Base-by-base conservation (phyloP, 75 land plant genomes). In the Picea sitchensis region DNA sequence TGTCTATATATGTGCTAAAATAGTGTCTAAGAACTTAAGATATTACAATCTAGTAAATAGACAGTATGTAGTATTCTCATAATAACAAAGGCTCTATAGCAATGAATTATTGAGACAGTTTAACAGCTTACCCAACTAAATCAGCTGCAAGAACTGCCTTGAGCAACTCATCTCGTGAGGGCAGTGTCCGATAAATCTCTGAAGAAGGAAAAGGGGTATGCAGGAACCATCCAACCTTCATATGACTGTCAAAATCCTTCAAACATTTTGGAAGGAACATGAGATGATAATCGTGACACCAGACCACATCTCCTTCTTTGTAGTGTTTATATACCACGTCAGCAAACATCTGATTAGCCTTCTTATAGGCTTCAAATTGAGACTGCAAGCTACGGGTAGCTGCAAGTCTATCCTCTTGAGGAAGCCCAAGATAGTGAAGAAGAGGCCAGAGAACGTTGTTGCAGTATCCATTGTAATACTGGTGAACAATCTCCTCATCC, bases 391-490 rank as follows among this genome's bases (percentile, higher is more conserved):
- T 87, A 20, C 90, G 81, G 31, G 90, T 88, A 4, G 85, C 85
- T 41, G 90, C 90, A 59, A 88, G 90, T 58, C 89, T 64, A 79
- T 88, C 90, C 82, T 88, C 90, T 77, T 88, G 90, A 68, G 87
- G 89, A 58, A 86, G 79, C 71, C 90, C 90, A 23, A 88, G 90
- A 75, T 88, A 88, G 82, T 88, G 90, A 73, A 88, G 87, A 44
- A 88, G 90, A 38, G 90, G 90, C 90, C 90, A 88, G 7, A 88
- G 84, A 58, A 88, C 89, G 77, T 88, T 88, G 89, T 88, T 88
- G 88, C 89, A 87, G 73, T 87, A 87, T 59, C 89, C 89, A 86
- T 87, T 87, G 75, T 87, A 87, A 76, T 87, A 87, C 38, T 87
- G 89, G 68, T 87, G 90, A 57, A 87, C 88, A 31, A 84, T 87